Base-by-base conservation (phyloP, 352 stramenopile species). In the Phytophthora boehmeriae region DNA sequence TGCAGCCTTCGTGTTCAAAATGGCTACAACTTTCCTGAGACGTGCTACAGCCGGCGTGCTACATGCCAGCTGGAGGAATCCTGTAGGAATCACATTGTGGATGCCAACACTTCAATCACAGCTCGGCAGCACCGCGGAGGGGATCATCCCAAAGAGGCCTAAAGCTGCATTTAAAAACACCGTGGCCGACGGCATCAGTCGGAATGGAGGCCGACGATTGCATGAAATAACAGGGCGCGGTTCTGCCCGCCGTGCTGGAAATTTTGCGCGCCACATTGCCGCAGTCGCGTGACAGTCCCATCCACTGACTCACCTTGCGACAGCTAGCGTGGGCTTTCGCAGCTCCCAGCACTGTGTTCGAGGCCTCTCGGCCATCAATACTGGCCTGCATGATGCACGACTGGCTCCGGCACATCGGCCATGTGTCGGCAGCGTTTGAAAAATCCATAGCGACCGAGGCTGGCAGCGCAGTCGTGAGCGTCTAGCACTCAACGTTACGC, bases 401-500 rank as follows among this genome's bases (percentile, higher is more conserved):
- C 34, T 39, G 34, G 34, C 14, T 39, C 34, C 34, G 34, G 14
- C 34, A n/a, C 34, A 13, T 39, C 34, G 34, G 3, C 38, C 38
- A 44, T 44, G 38, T 44, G 38, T 44, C 38, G 38, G n/a, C 4
- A 30, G 25, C 3, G 35, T 19, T 32, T 28, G 42, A 48, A 32
- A n/a, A 48, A 48, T 48, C 42, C 42, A 48, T 19, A 19, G 17
- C 25, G 11, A 19, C 42, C 20, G 28, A 19, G 10, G 42, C 42
- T 14, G 4, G 23, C 8, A 14, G 17, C 8, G 19, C 42, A 9
- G 9, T 11, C 5, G 20, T 32, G 20, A 48, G 42, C 42, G 42
- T 34, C 23, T 22, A 48, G 16, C 42, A 10, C 32, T 48, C 42
- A 48, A 32, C 42, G 22, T 48, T 48, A 19, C 38, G 39, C 20